Conservation (phyloP, 495 filamentous ascomycete species). For the Penicillium daleae region DNA sequence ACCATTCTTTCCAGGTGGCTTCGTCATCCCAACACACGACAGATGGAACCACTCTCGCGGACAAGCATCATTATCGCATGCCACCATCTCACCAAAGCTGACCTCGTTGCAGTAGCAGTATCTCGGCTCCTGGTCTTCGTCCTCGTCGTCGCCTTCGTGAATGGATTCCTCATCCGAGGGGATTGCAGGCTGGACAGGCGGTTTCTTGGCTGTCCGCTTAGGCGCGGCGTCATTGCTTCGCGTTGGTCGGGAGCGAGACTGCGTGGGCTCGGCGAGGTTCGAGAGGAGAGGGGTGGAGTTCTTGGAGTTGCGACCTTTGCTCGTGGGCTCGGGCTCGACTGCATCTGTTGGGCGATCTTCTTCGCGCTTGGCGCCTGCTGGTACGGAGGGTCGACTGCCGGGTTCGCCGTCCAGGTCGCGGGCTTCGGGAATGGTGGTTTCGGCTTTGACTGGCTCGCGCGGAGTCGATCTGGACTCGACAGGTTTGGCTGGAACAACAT, state of each 20-base stretch:
- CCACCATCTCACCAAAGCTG: conserved; percentile 97
- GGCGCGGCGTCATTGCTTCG: conserved; percentile 45
- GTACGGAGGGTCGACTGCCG: conserved; percentile 37
- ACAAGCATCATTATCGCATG: conserved; percentile 89
- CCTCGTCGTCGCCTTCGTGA: conserved; percentile 68
- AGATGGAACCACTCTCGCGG: conserved; percentile 96
- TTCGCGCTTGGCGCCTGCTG: conserved; percentile 34
- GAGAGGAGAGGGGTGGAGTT: conserved; percentile 57
- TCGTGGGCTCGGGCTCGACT: conserved; percentile 28
- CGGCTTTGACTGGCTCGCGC: conserved; percentile 39
- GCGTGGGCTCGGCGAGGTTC: conserved; percentile 42
- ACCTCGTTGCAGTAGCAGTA: conserved; percentile 95
- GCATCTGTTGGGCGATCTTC: conserved; percentile 41
- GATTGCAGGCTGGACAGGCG: conserved; percentile 34
- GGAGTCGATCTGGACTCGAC: conserved; percentile 37
- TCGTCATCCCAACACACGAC: conserved; percentile 84
- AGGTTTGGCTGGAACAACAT: conserved; percentile 36
- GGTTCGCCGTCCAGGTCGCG: conserved; percentile 32
- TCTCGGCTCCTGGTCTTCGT: conserved; percentile 77
- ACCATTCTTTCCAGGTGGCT: conserved; percentile 84
- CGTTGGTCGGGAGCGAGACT: conserved; percentile 43
- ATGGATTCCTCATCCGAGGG: conserved; percentile 53
- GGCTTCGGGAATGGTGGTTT: conserved; percentile 31
- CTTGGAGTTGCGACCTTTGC: conserved; percentile 56
- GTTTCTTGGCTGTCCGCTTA: conserved; percentile 74